phyloP scores from a whole-genome alignment of 176 grass and related monocot genomes.

The Ampelocalamus luodianensis region DNA sequence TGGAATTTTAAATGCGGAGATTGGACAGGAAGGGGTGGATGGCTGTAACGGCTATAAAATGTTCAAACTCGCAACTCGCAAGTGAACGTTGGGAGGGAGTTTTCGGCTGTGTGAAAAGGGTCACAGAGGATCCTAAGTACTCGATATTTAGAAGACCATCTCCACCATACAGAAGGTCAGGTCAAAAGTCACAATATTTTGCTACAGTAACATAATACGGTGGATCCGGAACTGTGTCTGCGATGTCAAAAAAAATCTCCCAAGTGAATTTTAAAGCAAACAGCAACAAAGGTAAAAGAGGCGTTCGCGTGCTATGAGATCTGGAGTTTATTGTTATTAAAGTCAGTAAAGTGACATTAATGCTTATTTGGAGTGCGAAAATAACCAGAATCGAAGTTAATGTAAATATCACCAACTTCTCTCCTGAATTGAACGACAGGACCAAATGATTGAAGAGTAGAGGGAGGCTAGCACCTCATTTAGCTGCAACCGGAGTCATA shows the following conservation, averaged over 20 bases:
- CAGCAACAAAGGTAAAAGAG: background rate
- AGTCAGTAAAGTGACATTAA: background rate
- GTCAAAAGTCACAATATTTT: too few relatives aligned
- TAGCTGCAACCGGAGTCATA: background rate
- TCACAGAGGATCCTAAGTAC: too few relatives aligned
- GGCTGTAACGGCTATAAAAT: slow-evolving; percentile 51
- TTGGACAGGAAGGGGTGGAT: background rate
- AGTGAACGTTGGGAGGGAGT: slow-evolving; percentile 38
- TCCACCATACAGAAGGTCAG: too few relatives aligned
- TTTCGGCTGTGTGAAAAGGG: background rate
- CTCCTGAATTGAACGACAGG: background rate
- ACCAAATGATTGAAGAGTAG: background rate
- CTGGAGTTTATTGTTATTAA: background rate
- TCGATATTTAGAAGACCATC: too few relatives aligned
- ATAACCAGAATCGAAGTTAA: background rate
- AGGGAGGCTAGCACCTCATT: background rate
- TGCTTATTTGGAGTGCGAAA: background rate
- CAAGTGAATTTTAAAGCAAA: background rate
- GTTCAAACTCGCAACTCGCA: slow-evolving; percentile 47
- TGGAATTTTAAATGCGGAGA: slow-evolving; percentile 42
- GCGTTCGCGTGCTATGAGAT: background rate
- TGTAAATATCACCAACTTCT: background rate
- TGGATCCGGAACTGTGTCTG: too few relatives aligned
- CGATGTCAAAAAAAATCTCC: too few relatives aligned
- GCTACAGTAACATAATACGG: too few relatives aligned